Evolutionary conservation across 768 basidiomycete species (phyloP).

Genomic region (Botryobasidium botryosum): DNA sequence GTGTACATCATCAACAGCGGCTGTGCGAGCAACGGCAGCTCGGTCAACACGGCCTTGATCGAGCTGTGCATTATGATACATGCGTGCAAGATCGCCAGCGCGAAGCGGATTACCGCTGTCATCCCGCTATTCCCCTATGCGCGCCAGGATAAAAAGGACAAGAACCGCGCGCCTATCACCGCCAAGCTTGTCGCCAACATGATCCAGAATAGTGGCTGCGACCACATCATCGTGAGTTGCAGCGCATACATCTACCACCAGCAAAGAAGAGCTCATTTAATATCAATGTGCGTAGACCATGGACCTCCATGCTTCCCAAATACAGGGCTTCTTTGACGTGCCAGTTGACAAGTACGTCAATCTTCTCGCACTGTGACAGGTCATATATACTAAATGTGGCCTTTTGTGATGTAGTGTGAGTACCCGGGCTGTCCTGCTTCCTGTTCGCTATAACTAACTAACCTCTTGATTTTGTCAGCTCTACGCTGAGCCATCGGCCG

Average conservation of each 20-base stretch:
- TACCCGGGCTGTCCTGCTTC: neutral
- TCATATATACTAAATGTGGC: neutral
- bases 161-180: constrained; percentile 92
- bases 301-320: constrained; percentile 97
- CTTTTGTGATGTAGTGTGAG: neutral
- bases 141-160: constrained; percentile 98
- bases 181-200: constrained; percentile 98
- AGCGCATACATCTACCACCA: too few relatives aligned
- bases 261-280: too few relatives aligned
- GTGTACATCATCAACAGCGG: constrained; percentile 98
- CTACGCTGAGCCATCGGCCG: constrained; percentile 89
- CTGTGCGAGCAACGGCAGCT: constrained; percentile 34
- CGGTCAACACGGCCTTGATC: constrained; percentile 85
- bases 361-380: neutral
- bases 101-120: constrained; percentile 95
- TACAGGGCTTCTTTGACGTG: constrained; percentile 99
- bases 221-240: constrained; percentile 76
- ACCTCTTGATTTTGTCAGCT: constrained; percentile 30
- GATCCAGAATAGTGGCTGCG: constrained; percentile 80
- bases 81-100: constrained; percentile 98
- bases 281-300: constrained; percentile 89
- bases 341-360: constrained; percentile 92
- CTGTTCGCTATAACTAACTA: neutral
- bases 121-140: constrained; percentile 95
- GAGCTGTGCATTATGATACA: constrained; percentile 99